phyloP scores from a whole-genome alignment of 2,329 filamentous ascomycete species.

The Fusarium succisae region DNA sequence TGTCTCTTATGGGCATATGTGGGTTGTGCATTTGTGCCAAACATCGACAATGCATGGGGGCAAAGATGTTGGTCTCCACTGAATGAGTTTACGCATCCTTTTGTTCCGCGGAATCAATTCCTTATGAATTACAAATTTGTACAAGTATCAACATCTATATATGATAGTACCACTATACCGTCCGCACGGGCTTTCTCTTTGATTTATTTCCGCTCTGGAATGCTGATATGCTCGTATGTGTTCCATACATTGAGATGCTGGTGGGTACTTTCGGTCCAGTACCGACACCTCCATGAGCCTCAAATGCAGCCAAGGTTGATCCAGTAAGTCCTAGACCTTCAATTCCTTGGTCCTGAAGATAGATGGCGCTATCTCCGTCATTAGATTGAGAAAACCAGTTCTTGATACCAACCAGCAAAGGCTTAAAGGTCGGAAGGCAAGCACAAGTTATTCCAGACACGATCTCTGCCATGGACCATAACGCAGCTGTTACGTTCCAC shows the following conservation, averaged over 20 bases:
- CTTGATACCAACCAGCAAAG: not conserved
- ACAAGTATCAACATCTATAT: not conserved
- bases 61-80: no score
- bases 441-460: conserved; percentile 32
- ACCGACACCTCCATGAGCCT: not conserved
- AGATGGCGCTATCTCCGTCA: not conserved
- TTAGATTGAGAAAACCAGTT: fast-evolving
- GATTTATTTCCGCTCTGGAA: not conserved
- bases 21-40: not conserved
- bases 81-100: not conserved
- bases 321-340: not conserved
- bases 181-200: not conserved
- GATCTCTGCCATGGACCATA: conserved; percentile 33
- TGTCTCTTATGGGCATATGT: no score
- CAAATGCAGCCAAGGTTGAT: not conserved
- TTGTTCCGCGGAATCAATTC: not conserved
- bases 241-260: not conserved
- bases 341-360: not conserved
- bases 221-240: conserved; percentile 4
- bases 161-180: no score
- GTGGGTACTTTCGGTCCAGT: not conserved
- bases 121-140: not conserved
- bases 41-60: not conserved
- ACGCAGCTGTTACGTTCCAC: conserved; percentile 28
- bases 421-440: conserved; percentile 29